phyloP scores from a whole-genome alignment of 2,329 filamentous ascomycete species.

The Erysiphe neolycopersici region DNA sequence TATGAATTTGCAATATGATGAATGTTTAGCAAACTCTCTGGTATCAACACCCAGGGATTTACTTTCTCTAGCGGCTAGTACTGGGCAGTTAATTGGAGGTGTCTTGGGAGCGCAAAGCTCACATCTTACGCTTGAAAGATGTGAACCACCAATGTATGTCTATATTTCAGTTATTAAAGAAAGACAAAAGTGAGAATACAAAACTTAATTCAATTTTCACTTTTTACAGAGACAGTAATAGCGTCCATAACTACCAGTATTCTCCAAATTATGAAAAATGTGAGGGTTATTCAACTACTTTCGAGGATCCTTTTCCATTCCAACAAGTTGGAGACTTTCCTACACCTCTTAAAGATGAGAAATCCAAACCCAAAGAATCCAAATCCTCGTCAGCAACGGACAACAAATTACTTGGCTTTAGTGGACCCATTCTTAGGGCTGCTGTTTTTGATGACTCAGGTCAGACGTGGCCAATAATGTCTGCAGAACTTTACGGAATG shows the following conservation, averaged over 20 bases:
- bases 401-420: constrained; percentile 52
- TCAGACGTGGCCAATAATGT: constrained; percentile 36
- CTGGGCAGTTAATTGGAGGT: too few species aligned
- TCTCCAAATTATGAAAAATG: constrained; percentile 34
- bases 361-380: constrained; percentile 3
- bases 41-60: too few species aligned
- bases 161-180: too few species aligned
- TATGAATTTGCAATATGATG: too few species aligned
- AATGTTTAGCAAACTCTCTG: too few species aligned
- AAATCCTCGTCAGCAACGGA: constrained; percentile 18
- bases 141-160: too few species aligned
- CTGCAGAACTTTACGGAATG: constrained; percentile 62
- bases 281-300: constrained; percentile 30
- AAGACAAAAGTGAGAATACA: too few species aligned
- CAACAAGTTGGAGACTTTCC: constrained; percentile 19
- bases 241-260: constrained; percentile 17
- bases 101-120: too few species aligned
- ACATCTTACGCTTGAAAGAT: too few species aligned
- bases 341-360: constrained; percentile 10
- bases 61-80: constrained; percentile 6
- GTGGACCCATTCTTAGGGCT: constrained; percentile 30
- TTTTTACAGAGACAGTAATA: too few species aligned
- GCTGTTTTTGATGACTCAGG: constrained; percentile 39
- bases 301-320: constrained; percentile 37
- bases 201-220: too few species aligned